Evolutionary conservation across 805 yeast species (phyloP), one percentile per base, ranked within the genome.

Genomic region (Teunomyces aglyptinius): DNA sequence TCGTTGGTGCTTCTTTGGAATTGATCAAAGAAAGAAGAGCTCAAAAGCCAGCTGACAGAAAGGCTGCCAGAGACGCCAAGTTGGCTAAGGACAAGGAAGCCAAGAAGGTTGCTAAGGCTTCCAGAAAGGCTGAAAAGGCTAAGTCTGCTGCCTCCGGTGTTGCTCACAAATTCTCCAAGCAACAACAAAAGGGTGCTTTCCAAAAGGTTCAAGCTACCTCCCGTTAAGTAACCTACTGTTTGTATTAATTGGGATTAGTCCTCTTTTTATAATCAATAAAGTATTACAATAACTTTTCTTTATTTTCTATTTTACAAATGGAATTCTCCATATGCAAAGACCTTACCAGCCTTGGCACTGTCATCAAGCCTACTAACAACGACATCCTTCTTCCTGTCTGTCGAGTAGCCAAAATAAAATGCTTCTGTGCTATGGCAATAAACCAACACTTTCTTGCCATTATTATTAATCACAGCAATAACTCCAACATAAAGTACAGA

Each of bases 1-100:
- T 94, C 73, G 98, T 92, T 63, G 99, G 99, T 85, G 99, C 98
- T 73, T 89, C 99, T 69, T 82, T 94, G 67, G 99, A 94, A 63
- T 85, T 90, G 73, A 94, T 94, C 82, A 92, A 89, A 81, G 96
- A 92, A 83, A 89, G 96, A 86, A 90, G 97, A 81, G 70, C 87
- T 67, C 79, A 82, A 74, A 89, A 90, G 81, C 97, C 99, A 75
- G 95, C 91, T 77, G 91, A 85, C 71, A 94, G 97, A 85, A 88
- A 90, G 84, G 97, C 96, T 66, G 85, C 89, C 74, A 95, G 97
- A 83, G 94, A 89, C 57, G 86, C 82, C 73, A 89, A 94, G 77
- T 79, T 83, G 68, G 80, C 80, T 60, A 82, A 83, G 72, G 89
- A 84, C 73, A 86, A 86, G 79, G 92, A 84, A 73, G 82, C 86